Conservation (phyloP, 805 yeast genomes). For the Yarrowia hollandica region DNA sequence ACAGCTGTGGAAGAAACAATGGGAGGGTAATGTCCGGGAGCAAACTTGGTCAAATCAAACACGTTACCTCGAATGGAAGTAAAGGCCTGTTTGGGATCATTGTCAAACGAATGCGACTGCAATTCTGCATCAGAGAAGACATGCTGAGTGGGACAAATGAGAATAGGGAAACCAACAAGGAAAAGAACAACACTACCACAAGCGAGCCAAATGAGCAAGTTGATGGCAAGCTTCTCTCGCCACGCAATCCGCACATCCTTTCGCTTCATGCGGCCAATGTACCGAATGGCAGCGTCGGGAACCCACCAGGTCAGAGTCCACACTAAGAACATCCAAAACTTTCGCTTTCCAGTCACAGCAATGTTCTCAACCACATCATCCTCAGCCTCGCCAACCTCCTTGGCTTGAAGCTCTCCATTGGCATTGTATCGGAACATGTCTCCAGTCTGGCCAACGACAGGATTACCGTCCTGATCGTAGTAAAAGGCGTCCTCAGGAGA, state of each 20-base stretch:
- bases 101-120: constrained; percentile 37
- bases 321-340: constrained; percentile 44
- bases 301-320: constrained; percentile 45
- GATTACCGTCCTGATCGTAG: constrained; percentile 38
- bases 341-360: constrained; percentile 40
- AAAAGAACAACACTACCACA: constrained; percentile 41
- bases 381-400: constrained; percentile 40
- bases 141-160: constrained; percentile 46
- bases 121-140: constrained; percentile 42
- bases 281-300: constrained; percentile 42
- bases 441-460: constrained; percentile 39
- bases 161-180: constrained; percentile 44
- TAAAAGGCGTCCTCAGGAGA: constrained; percentile 37
- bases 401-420: constrained; percentile 37
- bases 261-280: constrained; percentile 40
- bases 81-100: constrained; percentile 40
- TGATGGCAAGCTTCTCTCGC: constrained; percentile 48
- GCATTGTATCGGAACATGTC: constrained; percentile 41
- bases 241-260: constrained; percentile 46
- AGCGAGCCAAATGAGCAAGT: constrained; percentile 45
- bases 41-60: constrained; percentile 44
- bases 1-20: constrained; percentile 42
- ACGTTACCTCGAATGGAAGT: constrained; percentile 45
- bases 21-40: constrained; percentile 44
- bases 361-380: constrained; percentile 39